Evolutionary conservation across 2,329 filamentous ascomycete species (phyloP), one percentile per base, ranked within the genome.

Genomic region (Pseudogymnoascus sp.): DNA sequence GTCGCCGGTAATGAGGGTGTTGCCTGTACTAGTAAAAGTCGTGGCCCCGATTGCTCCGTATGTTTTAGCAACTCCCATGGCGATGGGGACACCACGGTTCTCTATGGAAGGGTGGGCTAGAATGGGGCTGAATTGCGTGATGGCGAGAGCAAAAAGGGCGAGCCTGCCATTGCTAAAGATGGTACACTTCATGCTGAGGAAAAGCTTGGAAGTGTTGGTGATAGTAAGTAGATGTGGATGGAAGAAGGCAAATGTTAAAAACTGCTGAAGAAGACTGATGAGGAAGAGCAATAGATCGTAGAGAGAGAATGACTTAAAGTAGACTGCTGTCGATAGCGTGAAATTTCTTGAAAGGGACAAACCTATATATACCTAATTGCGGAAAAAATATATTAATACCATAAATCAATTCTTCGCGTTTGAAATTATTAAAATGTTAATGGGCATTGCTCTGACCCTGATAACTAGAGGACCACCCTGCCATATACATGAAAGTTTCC

Each of bases 41-140:
- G 16, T 57, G 26, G 31, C n/a, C 11, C 57, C 64, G 47, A 65
- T 63, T 39, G 64, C 64, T 26, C 62, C 64, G 14, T 34, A 65
- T 39, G 18, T 42, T 10, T 14, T 36, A 4, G 64, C 64, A 6
- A 39, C 37, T 31, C 64, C 64, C 62, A 65, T 62, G 8, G 42
- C 29, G 57, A 65, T 45, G 5, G 62, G 64, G 36, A 42, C 14
- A 12, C 34, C n/a, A 3, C 62, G 64, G 14, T 62, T 14, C 26
- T 63, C 51, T 21, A 64, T 16, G 42, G 42, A 37, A 18, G 62
- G 62, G 26, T 61, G 18, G 16, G 62, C 29, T 31, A 64, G 62
- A 23, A 57, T 42, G n/a, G 31, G 29, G 57, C 37, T n/a, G 31
- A 63, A 36, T 51, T 65, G 62, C 36, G 47, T 29, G 29, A 62